These are phyloP conservation scores for Arachnopeziza araneosa DNA, from an alignment of 2,329 filamentous ascomycete genomes.

Conservation along the genomic window DNA sequence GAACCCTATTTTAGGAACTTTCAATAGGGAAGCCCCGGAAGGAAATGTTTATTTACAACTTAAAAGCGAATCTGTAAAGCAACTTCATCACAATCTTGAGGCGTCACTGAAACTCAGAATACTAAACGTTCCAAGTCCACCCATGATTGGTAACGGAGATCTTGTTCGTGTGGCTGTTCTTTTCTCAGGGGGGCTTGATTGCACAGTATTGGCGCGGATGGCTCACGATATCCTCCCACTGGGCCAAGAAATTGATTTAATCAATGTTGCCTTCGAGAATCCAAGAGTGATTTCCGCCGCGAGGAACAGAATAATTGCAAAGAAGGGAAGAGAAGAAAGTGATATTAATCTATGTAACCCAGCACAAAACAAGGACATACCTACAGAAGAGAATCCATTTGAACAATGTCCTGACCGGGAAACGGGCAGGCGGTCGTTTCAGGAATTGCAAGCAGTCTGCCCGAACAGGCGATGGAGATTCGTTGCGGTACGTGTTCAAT, in stretches of 20 bases:
- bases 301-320: constrained; percentile 31
- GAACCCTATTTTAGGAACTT: constrained; percentile 20
- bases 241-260: constrained; percentile 70
- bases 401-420: constrained; percentile 86
- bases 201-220: constrained; percentile 78
- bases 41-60: constrained; percentile 28
- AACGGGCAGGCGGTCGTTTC: constrained; percentile 74
- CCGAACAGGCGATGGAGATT: constrained; percentile 75
- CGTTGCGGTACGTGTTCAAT: constrained; percentile 51
- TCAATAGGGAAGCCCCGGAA: constrained; percentile 35
- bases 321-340: not conserved
- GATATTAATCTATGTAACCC: not conserved
- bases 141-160: constrained; percentile 26
- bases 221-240: constrained; percentile 68
- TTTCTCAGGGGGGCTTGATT: constrained; percentile 93
- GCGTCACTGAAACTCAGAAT: constrained; percentile 61
- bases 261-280: constrained; percentile 98
- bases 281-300: constrained; percentile 62
- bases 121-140: constrained; percentile 57
- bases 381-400: constrained; percentile 43
- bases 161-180: constrained; percentile 66
- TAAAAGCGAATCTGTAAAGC: constrained; percentile 45
- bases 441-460: constrained; percentile 67
- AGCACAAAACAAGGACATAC: not conserved
- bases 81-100: constrained; percentile 49